Conservation (phyloP, 345 rosid species). For the Eucalyptus rudis region DNA sequence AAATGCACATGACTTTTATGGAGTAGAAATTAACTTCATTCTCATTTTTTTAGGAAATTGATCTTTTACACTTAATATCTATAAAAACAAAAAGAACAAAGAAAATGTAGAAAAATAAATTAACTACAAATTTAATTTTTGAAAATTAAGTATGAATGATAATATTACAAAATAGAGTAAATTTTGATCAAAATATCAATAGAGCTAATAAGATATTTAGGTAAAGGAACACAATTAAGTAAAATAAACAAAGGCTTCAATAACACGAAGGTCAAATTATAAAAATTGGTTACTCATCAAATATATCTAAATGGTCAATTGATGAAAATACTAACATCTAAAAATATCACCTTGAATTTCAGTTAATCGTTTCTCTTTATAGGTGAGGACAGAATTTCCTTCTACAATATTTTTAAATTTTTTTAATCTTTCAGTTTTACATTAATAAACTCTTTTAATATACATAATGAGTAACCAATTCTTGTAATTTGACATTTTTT, state of each 20-base stretch:
- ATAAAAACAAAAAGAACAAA: neutral
- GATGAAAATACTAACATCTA: neutral
- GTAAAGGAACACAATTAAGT: neutral
- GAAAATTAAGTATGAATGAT: neutral
- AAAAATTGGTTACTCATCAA: neutral
- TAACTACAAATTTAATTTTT: neutral
- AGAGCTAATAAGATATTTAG: neutral
- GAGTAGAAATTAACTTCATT: neutral
- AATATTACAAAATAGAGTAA: neutral
- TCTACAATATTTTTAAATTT: neutral
- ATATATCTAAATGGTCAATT: neutral
- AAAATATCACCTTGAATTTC: neutral
- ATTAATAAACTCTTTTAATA: neutral
- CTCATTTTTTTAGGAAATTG: accelerated
- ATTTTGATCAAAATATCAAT: neutral
- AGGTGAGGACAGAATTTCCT: neutral
- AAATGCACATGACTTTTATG: neutral
- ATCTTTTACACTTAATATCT: neutral
- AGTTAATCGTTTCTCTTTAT: neutral
- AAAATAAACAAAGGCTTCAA: neutral
- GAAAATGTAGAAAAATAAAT: neutral
- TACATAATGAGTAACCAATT: neutral
- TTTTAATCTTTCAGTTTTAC: neutral
- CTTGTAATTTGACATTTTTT: neutral
- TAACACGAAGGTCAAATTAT: neutral